These are phyloP conservation scores for Neurospora tetraspora DNA, from an alignment of 495 filamentous ascomycete genomes.

Conservation along the genomic window DNA sequence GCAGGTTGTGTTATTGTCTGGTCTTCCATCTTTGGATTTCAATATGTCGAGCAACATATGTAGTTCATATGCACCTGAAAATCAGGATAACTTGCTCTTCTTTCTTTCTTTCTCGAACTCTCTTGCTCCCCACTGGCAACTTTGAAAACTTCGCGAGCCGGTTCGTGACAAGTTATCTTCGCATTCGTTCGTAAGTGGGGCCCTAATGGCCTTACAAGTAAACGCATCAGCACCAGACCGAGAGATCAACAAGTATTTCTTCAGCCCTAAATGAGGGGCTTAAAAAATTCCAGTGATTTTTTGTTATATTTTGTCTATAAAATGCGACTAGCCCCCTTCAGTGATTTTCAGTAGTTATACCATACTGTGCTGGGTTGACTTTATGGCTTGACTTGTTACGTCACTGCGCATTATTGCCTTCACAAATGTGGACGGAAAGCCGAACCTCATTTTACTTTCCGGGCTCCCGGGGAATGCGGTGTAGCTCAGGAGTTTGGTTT, in stretches of 20 bases:
- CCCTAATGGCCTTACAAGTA: not conserved
- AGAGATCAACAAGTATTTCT: not conserved
- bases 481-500: not conserved
- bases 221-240: not conserved
- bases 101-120: not conserved
- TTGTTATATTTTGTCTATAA: not conserved
- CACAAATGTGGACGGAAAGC: not conserved
- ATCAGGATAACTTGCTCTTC: not conserved
- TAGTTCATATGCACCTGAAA: not conserved
- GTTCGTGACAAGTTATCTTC: not conserved
- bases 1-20: not conserved
- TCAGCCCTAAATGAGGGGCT: not conserved
- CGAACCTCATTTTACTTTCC: not conserved
- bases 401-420: not conserved
- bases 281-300: not conserved
- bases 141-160: not conserved
- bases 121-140: not conserved
- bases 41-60: not conserved
- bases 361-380: not conserved
- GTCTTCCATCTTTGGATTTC: not conserved
- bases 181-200: not conserved
- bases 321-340: not conserved
- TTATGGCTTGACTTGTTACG: not conserved
- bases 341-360: not conserved
- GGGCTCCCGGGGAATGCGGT: not conserved